Percentiles rank a stretch among this genome's conserved stretches.
These are phyloP conservation scores for Trypanosoma vivax DNA, from an alignment of 208 protist species.

Conservation along the genomic window DNA sequence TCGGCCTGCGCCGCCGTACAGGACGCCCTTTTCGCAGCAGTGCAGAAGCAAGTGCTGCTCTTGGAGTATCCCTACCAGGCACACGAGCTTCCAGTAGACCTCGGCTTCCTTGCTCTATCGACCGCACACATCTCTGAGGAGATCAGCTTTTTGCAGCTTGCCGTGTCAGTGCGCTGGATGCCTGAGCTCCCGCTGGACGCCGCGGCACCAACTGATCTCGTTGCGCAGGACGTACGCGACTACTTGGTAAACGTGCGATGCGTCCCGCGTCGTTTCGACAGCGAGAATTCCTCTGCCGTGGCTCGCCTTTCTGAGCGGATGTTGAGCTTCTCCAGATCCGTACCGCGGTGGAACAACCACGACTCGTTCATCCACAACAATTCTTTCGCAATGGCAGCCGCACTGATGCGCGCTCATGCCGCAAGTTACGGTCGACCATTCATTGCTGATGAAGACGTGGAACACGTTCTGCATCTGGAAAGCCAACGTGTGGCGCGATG, in stretches of 20 bases:
- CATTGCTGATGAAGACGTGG: slow-evolving; percentile 42
- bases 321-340: slow-evolving; percentile 23
- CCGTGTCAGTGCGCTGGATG: slow-evolving; percentile 26
- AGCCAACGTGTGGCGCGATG: slow-evolving; percentile 28
- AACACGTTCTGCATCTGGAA: slow-evolving; percentile 40
- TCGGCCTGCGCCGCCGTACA: slow-evolving; percentile 18
- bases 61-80: slow-evolving; percentile 70
- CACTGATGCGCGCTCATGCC: slow-evolving; percentile 58
- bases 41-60: slow-evolving; percentile 58
- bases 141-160: slow-evolving; percentile 29
- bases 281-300: slow-evolving; percentile 11
- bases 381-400: slow-evolving; percentile 57
- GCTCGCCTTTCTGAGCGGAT: slow-evolving; percentile 34
- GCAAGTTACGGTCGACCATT: slow-evolving; percentile 37
- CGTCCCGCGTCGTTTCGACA: slow-evolving; percentile 3
- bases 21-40: slow-evolving; percentile 45
- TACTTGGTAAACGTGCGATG: slow-evolving; percentile 40
- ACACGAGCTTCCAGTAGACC: slow-evolving; percentile 51
- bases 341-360: slow-evolving; percentile 62
- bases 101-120: slow-evolving; percentile 52
- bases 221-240: slow-evolving; percentile 21
- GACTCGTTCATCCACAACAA: slow-evolving; percentile 84
- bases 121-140: slow-evolving; percentile 6
- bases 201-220: slow-evolving; percentile 1
- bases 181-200: slow-evolving; percentile 16